Conservation (phyloP, 2,329 filamentous ascomycete genomes). For the Dothideomycetidae sp. region DNA sequence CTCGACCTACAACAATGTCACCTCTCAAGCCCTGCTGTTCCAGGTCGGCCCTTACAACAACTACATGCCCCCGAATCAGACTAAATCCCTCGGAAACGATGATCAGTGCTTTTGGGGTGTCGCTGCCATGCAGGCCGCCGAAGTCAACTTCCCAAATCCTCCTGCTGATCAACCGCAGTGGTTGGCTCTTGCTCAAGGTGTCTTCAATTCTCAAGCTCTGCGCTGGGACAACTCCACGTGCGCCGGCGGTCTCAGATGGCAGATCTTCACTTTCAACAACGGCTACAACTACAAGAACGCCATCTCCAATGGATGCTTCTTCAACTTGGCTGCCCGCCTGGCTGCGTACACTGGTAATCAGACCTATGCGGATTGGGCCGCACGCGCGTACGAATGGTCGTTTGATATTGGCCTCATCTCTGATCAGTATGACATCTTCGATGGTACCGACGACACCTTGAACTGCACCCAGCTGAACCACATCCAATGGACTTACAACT, state of each 20-base stretch:
- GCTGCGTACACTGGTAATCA: constrained; percentile 27
- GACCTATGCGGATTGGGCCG: constrained; percentile 53
- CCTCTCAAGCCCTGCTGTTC: constrained; percentile 42
- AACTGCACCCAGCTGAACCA: constrained; percentile 33
- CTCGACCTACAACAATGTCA: constrained; percentile 44
- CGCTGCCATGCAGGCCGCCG: constrained; percentile 42
- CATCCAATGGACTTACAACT: constrained; percentile 33
- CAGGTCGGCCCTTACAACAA: constrained; percentile 45
- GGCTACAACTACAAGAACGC: constrained; percentile 45
- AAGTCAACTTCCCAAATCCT: constrained; percentile 33
- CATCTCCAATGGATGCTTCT: constrained; percentile 39
- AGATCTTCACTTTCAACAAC: constrained; percentile 33
- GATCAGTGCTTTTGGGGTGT: constrained; percentile 46
- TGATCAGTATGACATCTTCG: constrained; percentile 31
- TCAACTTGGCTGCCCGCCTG: constrained; percentile 33
- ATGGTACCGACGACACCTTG: constrained; percentile 30
- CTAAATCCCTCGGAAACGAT: constrained; percentile 32
- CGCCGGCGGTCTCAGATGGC: constrained; percentile 26
- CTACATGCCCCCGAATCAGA: constrained; percentile 40
- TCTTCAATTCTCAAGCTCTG: constrained; percentile 26
- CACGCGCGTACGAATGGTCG: constrained; percentile 25
- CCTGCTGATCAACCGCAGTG: constrained; percentile 28
- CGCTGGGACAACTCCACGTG: constrained; percentile 27
- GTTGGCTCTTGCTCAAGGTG: constrained; percentile 30
- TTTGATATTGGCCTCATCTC: constrained; percentile 42